Evolutionary conservation across 306 rosid species (phyloP).

Genomic region (Fagus sylvatica): DNA sequence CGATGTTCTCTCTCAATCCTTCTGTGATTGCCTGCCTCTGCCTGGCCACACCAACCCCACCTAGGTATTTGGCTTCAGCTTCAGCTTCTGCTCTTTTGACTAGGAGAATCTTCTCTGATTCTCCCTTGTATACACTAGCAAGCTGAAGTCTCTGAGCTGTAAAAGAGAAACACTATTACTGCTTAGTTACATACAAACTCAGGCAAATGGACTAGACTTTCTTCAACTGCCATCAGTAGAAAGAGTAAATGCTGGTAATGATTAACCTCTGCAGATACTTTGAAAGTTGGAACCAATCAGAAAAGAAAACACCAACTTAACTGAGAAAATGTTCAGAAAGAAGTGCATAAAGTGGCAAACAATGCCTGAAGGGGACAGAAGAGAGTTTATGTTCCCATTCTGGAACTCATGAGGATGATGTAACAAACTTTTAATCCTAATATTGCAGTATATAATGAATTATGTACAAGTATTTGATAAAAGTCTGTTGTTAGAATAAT

Average conservation of each 20-base stretch:
- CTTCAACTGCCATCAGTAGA: not conserved
- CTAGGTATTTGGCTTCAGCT: conserved; percentile 84
- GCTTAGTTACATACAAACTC: not conserved
- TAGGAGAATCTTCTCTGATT: conserved; percentile 83
- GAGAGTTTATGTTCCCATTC: no score
- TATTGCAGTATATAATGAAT: not conserved
- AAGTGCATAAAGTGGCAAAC: not conserved
- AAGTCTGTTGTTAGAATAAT: not conserved
- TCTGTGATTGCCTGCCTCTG: conserved; percentile 96
- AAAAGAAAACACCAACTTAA: not conserved
- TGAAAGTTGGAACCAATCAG: not conserved
- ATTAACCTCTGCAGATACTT: not conserved
- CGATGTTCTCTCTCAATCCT: conserved; percentile 87
- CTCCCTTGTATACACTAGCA: conserved; percentile 93
- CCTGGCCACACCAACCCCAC: conserved; percentile 94
- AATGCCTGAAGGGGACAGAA: not conserved
- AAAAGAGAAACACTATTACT: conserved; percentile 21
- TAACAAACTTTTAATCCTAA: not conserved
- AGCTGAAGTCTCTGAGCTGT: conserved; percentile 97
- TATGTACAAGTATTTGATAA: not conserved
- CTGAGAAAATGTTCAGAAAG: not conserved
- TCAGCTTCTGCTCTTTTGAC: conserved; percentile 90
- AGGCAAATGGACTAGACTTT: not conserved
- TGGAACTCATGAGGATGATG: not conserved
- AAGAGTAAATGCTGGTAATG: not conserved